Conservation (phyloP, 2,329 filamentous ascomycete species). For the Aspergillus chevalieri region DNA sequence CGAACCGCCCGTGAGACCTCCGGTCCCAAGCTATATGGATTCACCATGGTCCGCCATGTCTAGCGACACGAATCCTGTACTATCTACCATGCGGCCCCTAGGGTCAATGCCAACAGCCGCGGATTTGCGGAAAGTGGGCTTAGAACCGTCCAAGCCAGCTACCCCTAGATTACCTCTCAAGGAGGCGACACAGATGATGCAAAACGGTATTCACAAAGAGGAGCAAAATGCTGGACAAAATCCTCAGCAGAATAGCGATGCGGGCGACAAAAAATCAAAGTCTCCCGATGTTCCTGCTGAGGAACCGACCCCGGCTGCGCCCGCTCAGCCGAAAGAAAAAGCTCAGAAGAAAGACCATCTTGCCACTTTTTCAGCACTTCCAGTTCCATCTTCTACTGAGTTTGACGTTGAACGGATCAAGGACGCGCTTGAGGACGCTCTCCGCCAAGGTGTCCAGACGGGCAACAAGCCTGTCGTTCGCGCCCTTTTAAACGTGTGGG, state of each 20-base stretch:
- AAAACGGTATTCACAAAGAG: background rate
- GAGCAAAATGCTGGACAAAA: background rate
- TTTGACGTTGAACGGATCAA: conserved; percentile 24
- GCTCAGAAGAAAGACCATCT: conserved; percentile 6
- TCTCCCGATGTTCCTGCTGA: background rate
- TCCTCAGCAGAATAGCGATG: background rate
- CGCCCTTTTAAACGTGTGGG: conserved; percentile 24
- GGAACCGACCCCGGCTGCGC: conserved; percentile 1
- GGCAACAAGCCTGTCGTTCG: conserved; percentile 23
- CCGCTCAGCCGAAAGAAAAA: conserved; percentile 5
- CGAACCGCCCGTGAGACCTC: conserved; percentile 51
- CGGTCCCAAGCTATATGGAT: conserved; percentile 69
- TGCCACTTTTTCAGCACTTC: conserved; percentile 14
- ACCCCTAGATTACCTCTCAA: conserved; percentile 36
- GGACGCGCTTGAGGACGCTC: conserved; percentile 20
- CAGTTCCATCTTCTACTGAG: conserved; percentile 16
- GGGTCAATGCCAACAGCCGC: conserved; percentile 63
- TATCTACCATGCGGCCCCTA: conserved; percentile 77
- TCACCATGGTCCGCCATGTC: conserved; percentile 54
- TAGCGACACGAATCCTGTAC: conserved; percentile 61
- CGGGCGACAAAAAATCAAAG: background rate
- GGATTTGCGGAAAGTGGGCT: conserved; percentile 48
- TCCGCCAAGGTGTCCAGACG: conserved; percentile 22
- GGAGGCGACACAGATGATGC: background rate
- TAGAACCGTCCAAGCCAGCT: conserved; percentile 39